A percentile compares a stretch with the other conserved stretches of the same genome.
Evolutionary conservation across 202 grass and related monocot species (phyloP).

Genomic region (Hordeum pubiflorum): DNA sequence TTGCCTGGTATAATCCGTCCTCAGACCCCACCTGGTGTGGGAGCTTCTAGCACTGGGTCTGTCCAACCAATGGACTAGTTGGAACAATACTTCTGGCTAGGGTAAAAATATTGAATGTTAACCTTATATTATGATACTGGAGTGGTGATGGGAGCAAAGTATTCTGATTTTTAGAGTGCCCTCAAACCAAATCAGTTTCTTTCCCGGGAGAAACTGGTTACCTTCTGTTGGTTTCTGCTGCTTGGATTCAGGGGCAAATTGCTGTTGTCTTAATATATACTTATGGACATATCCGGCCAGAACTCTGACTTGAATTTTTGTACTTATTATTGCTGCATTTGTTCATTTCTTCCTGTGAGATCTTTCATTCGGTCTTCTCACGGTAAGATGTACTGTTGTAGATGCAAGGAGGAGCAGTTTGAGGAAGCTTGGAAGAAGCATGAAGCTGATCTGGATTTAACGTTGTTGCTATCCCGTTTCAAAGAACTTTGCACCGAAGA

Average conservation of each 20-base stretch:
- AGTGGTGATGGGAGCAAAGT: not conserved
- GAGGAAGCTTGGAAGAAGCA: conserved; percentile 79
- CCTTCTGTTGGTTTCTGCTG: not conserved
- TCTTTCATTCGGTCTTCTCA: not conserved
- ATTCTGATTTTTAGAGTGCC: not conserved
- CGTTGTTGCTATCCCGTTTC: conserved; percentile 54
- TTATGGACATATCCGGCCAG: not conserved
- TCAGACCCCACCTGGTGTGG: too few relatives aligned
- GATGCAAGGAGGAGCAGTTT: conserved; percentile 71
- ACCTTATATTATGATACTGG: not conserved
- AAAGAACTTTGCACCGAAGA: conserved; percentile 22
- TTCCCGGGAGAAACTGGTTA: not conserved
- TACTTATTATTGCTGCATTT: not conserved
- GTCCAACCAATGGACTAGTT: not conserved
- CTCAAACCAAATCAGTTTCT: not conserved
- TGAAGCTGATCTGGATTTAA: conserved; percentile 59
- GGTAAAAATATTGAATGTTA: not conserved
- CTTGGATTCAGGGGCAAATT: not conserved
- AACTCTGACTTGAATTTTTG: not conserved
- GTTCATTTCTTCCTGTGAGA: not conserved
- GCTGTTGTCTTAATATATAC: not conserved
- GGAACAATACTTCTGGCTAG: not conserved
- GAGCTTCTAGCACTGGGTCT: too few relatives aligned
- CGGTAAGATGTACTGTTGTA: conserved; percentile 16
- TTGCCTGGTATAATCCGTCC: too few relatives aligned